Percentiles rank a stretch among this genome's conserved stretches.
These are phyloP conservation scores for Picea glauca DNA, from an alignment of 75 land plant genomes.

Conservation along the genomic window DNA sequence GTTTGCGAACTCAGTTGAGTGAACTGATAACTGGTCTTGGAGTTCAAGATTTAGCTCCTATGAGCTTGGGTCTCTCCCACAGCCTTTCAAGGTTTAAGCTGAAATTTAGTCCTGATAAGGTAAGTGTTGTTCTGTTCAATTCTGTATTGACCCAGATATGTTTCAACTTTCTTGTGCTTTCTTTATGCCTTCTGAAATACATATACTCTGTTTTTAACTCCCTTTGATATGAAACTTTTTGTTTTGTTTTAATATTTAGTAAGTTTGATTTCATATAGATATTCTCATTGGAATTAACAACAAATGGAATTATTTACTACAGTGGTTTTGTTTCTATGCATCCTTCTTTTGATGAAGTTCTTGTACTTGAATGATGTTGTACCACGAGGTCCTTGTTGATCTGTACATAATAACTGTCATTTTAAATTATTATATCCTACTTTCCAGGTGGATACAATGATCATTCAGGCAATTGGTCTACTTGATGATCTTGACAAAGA, in stretches of 20 bases:
- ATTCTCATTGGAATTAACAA: not conserved
- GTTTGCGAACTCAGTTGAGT: conserved; percentile 70
- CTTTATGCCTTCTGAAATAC: not conserved
- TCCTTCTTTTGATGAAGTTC: not conserved
- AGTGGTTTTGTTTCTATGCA: not conserved
- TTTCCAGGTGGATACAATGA: conserved; percentile 96
- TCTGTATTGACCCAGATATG: not conserved
- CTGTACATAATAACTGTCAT: not conserved
- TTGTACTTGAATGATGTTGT: not conserved
- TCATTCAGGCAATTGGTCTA: conserved; percentile 94
- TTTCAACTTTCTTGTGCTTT: not conserved
- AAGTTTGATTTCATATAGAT: not conserved
- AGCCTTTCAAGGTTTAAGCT: conserved; percentile 91
- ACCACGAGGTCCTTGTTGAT: not conserved
- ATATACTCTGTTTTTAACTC: not conserved
- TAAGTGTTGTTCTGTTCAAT: not conserved
- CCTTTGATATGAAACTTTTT: not conserved
- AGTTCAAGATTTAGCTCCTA: conserved; percentile 79
- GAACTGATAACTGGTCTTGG: conserved; percentile 84
- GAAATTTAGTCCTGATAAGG: conserved; percentile 98
- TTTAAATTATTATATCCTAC: not conserved
- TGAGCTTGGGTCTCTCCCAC: conserved; percentile 96
- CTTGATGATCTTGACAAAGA: conserved; percentile 99
- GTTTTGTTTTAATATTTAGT: not conserved
- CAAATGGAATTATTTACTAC: not conserved